Conservation (phyloP, 352 stramenopile genomes). For the Pythium utonaiense region DNA sequence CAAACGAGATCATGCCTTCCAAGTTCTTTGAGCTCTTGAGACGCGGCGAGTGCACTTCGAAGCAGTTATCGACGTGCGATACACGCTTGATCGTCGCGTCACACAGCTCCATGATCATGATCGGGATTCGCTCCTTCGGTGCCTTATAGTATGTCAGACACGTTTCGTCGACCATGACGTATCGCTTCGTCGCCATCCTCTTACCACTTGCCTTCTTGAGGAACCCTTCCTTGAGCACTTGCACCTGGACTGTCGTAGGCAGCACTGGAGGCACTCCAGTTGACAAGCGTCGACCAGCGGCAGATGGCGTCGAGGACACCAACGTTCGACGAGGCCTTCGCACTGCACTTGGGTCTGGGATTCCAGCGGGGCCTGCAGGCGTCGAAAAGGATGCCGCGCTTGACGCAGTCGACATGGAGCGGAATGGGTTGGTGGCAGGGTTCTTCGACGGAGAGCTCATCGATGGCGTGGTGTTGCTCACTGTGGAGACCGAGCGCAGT, state of each 20-base stretch:
- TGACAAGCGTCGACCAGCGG: slow-evolving; percentile 41
- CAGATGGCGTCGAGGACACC: slow-evolving; percentile 50
- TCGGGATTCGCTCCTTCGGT: slow-evolving; percentile 76
- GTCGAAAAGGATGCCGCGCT: slow-evolving; percentile 24
- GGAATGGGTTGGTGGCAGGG: slow-evolving; percentile 10
- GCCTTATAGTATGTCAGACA: slow-evolving; percentile 87
- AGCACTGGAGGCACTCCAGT: slow-evolving; percentile 51
- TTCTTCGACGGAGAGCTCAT: slow-evolving; percentile 22
- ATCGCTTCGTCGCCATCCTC: slow-evolving; percentile 81
- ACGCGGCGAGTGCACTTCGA: slow-evolving; percentile 80
- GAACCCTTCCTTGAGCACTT: slow-evolving; percentile 82
- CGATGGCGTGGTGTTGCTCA: slow-evolving; percentile 19
- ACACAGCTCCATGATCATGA: slow-evolving; percentile 82
- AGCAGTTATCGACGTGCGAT: slow-evolving; percentile 82
- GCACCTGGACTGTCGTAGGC: slow-evolving; percentile 62
- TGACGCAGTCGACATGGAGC: slow-evolving; percentile 21
- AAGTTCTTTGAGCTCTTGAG: slow-evolving; percentile 83
- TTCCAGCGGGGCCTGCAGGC: slow-evolving; percentile 12
- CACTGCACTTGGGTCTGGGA: slow-evolving; percentile 9
- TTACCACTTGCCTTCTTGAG: slow-evolving; percentile 80
- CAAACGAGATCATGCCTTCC: slow-evolving; percentile 81
- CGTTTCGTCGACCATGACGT: slow-evolving; percentile 84
- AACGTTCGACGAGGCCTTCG: slow-evolving; percentile 51
- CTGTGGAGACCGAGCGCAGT: slow-evolving; percentile 34
- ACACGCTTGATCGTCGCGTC: slow-evolving; percentile 79